Base-by-base conservation (phyloP, 805 yeast genomes). In the Crinitomyces ghanaensis region DNA sequence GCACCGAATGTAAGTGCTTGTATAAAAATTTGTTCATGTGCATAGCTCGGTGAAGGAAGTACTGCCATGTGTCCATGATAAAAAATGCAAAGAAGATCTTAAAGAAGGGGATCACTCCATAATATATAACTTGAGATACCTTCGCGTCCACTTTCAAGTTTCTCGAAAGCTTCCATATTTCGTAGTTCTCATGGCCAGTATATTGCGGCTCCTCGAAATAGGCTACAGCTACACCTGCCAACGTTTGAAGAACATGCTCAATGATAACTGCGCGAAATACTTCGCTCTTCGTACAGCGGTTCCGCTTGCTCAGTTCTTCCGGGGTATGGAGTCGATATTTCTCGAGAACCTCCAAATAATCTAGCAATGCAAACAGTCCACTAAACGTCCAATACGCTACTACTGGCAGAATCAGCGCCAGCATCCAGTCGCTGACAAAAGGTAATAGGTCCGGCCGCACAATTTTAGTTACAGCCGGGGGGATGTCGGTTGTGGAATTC, bases 51-150 rank as follows among this genome's bases (percentile, higher is more conserved):
- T 91, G 98, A 42, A 86, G 64, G 66, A 74, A 73, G 57, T 81
- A 91, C 60, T 91, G 98, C 98, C 98, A 91, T 3, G 94, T 69
- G 55, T 91, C 98, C 46, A 91, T 70, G 41, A 91, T 62, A 33
- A 73, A 51, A 49, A 85, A 77, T 2, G 93, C 95, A 19, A 65
- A 30, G 9, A 59, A 31, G 20, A 84, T 56, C 44, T 74, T 74
- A n/a, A 71, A 18, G 1, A 60, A 28, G 1, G 95, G 75, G 45
- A 73, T 51, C 4, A 79, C 82, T 46, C 74, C 73, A 62, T 68
- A 65, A 57, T 82, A 84, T 15, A 65, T 48, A 30, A 64, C 53
- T 43, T 65, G 68, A 19, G 81, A 63, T 6, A 61, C 44, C 12
- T 50, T 20, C 13, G 41, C 43, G 19, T 43, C 41, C 15, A 38